Evolutionary conservation across 192 early-diverging fungal genomes (phyloP).

Genomic region (Coemansia sp.): DNA sequence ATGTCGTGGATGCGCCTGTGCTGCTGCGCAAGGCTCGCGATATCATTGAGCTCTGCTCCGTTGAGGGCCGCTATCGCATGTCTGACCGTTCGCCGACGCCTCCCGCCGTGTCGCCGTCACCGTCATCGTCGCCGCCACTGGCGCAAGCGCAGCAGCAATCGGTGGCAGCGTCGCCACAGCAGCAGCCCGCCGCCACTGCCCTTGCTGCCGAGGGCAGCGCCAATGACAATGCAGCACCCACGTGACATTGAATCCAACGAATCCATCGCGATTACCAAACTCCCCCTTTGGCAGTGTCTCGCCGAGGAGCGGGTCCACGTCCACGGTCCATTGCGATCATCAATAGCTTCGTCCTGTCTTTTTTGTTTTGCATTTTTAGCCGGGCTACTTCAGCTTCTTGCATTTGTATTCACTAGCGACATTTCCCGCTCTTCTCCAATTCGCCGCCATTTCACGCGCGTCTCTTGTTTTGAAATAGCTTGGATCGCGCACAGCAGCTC

Average conservation of each 20-base stretch:
- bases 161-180: neutral
- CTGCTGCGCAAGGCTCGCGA: slow-evolving; percentile 22
- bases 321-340: no score
- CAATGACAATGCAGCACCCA: neutral
- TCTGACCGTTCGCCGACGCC: slow-evolving; percentile 14
- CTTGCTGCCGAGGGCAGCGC: neutral
- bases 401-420: no score
- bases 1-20: slow-evolving; percentile 9
- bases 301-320: no score
- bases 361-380: neutral
- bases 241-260: slow-evolving; percentile 1
- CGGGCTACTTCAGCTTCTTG: neutral
- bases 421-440: no score
- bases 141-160: neutral
- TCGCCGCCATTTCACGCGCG: no score
- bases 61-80: slow-evolving; percentile 32
- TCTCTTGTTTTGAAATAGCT: neutral
- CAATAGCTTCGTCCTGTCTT: neutral
- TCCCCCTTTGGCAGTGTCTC: no score
- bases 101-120: neutral
- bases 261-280: neutral
- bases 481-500: neutral
- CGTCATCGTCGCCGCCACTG: neutral
- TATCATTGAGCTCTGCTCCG: slow-evolving; percentile 25
- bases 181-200: neutral